Base-by-base conservation (phyloP, 768 basidiomycete species). In the Trametes cubensis region DNA sequence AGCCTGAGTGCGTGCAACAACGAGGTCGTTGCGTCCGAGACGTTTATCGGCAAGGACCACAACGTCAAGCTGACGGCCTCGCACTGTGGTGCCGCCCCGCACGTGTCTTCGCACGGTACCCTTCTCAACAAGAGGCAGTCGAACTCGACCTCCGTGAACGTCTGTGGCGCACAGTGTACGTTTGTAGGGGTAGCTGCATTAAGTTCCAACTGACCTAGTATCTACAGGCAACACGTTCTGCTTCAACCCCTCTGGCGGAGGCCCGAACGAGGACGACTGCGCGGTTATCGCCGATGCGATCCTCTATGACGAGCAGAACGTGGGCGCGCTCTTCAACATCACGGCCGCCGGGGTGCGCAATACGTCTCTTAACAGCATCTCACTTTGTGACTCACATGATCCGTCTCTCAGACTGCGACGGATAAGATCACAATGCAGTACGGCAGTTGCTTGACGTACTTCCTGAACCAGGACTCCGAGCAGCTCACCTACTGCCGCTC, bases 281-380 rank as follows among this genome's bases (percentile, higher is more conserved):
- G 71, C 77, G 67, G 72, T 83, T 54, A 82, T 84, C 60, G 76
- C 80, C 5, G 80, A 82, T 57, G 81, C 81, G 5, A 65, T 83
- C 59, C 73, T 75, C 3, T 84, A 74, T 63, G 78, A 80, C 62
- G 75, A 75, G 55, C 74, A 82, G 72, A 81, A 82, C 66, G 72
- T 75, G 28, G 80, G 80, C 75, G 25, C 47, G 15, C 48, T 56
- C 23, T 64, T 60, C 58, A 60, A 60, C 51, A 38, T 55, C 47
- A 53, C 49, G 44, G 56, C 51, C 7, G 14, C 44, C 30, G 56
- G 51, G 38, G 53, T 58, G 44, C 15, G 64, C 45, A 2, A 0
- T 49, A 8, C 66, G 18, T 14, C 21, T 46, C 34, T 13, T 20
- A n/a, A n/a, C n/a, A n/a, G n/a, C n/a, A n/a, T 23, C 58, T 18